A percentile compares a stretch with the other conserved stretches of the same genome.
Evolutionary conservation across 2,329 filamentous ascomycete species (phyloP).

Genomic region (Aspergillus hiratsukae): DNA sequence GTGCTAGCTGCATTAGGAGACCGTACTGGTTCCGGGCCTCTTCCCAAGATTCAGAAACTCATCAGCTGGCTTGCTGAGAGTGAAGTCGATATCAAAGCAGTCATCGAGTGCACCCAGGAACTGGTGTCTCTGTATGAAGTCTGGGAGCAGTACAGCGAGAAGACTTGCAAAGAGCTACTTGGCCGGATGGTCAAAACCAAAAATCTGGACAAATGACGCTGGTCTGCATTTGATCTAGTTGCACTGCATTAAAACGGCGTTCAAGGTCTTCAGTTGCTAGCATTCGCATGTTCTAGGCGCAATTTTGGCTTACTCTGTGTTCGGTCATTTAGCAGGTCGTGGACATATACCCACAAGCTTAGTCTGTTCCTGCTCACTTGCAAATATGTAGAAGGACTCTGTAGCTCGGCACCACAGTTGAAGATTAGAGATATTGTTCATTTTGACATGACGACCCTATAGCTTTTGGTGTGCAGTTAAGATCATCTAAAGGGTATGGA

Average conservation of each 20-base stretch:
- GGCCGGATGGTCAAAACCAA: slow-evolving; percentile 58
- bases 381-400: no score
- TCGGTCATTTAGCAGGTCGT: no score
- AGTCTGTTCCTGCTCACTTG: no score
- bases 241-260: neutral
- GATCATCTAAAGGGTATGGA: no score
- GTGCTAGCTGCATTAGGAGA: slow-evolving; percentile 33
- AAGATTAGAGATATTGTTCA: no score
- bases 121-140: slow-evolving; percentile 83
- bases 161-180: slow-evolving; percentile 60
- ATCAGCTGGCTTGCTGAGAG: slow-evolving; percentile 82
- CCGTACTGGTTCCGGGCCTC: slow-evolving; percentile 25
- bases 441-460: no score
- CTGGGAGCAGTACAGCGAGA: slow-evolving; percentile 63
- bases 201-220: slow-evolving; percentile 51
- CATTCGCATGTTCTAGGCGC: neutral
- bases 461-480: no score
- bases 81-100: slow-evolving; percentile 74
- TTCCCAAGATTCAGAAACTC: slow-evolving; percentile 56
- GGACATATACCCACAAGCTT: no score
- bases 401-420: no score
- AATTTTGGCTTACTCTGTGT: no score
- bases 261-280: neutral
- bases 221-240: neutral
- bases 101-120: slow-evolving; percentile 88